A percentile compares a stretch with the other conserved stretches of the same genome.
These are phyloP conservation scores for Brassica hybrid DNA, from an alignment of 441 rosid species.

Conservation along the genomic window DNA sequence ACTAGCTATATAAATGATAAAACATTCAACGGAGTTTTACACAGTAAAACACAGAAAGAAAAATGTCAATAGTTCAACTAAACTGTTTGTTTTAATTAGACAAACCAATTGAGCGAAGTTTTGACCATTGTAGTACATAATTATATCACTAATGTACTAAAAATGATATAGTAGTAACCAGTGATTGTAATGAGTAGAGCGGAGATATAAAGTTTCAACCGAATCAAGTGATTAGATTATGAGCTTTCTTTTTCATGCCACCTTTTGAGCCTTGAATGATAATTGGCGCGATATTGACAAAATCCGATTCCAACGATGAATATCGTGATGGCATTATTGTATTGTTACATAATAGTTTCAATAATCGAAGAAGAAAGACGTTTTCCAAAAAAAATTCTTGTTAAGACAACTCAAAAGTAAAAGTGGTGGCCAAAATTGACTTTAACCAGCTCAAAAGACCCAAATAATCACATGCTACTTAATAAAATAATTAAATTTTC, in stretches of 20 bases:
- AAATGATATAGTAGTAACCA: neutral
- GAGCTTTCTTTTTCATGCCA: no score
- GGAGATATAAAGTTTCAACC: no score
- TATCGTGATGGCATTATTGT: slow-evolving; percentile 40
- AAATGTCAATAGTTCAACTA: neutral
- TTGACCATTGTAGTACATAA: neutral
- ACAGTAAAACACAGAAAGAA: neutral
- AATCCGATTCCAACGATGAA: slow-evolving; percentile 43
- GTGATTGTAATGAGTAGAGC: no score
- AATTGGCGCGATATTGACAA: slow-evolving; percentile 1
- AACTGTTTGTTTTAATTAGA: neutral
- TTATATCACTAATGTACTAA: neutral
- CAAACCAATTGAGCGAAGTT: neutral
- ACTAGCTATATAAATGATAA: neutral
- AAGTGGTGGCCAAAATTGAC: slow-evolving; percentile 36
- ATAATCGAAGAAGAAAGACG: slow-evolving; percentile 30
- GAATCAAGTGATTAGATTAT: no score
- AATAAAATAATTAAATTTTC: neutral
- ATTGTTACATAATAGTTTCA: slow-evolving; percentile 19
- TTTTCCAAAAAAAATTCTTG: slow-evolving; percentile 26
- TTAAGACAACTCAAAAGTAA: slow-evolving; percentile 28
- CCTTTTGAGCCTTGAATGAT: no score
- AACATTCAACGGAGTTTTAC: neutral
- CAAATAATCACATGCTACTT: slow-evolving; percentile 38
- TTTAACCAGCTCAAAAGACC: slow-evolving; percentile 41